phyloP scores from a whole-genome alignment of 305 asterid genomes.

The Coffea humblotiana region DNA sequence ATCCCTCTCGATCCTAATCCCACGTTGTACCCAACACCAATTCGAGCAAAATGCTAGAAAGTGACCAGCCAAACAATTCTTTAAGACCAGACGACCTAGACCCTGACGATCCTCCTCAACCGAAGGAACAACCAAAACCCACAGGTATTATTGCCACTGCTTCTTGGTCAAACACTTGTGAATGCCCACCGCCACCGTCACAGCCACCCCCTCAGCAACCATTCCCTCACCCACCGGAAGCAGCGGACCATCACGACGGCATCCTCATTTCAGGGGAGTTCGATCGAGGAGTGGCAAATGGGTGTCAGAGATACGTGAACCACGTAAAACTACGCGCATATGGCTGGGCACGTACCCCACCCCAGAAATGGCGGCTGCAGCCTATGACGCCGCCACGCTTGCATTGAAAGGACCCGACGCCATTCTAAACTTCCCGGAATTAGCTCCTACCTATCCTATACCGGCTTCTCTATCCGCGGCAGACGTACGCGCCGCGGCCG shows the following conservation, averaged over 20 bases:
- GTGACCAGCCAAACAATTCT: conserved; percentile 1
- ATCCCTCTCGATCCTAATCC: neutral
- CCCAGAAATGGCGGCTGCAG: conserved; percentile 78
- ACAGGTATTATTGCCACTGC: neutral
- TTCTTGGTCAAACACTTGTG: neutral
- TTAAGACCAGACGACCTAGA: neutral
- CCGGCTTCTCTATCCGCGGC: conserved; percentile 50
- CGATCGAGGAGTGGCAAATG: conserved; percentile 54
- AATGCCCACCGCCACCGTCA: conserved; percentile 1
- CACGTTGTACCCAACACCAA: neutral
- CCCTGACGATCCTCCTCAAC: neutral
- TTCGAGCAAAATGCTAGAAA: neutral
- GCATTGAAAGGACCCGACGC: conserved; percentile 56
- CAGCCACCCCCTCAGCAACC: neutral
- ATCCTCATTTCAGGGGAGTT: conserved; percentile 51
- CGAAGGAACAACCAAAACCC: neutral
- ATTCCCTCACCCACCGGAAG: conserved; percentile 20
- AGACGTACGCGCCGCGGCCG: conserved; percentile 56
- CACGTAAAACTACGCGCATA: conserved; percentile 53
- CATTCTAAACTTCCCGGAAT: conserved; percentile 45
- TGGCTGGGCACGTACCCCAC: conserved; percentile 68
- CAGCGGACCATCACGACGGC: conserved; percentile 33
- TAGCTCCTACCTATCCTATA: conserved; percentile 31
- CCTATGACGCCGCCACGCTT: conserved; percentile 66
- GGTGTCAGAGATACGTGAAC: conserved; percentile 74